Evolutionary conservation across 2,329 filamentous ascomycete genomes (phyloP), one percentile per base, ranked within the genome.

Genomic region (Eurotiales sp.): DNA sequence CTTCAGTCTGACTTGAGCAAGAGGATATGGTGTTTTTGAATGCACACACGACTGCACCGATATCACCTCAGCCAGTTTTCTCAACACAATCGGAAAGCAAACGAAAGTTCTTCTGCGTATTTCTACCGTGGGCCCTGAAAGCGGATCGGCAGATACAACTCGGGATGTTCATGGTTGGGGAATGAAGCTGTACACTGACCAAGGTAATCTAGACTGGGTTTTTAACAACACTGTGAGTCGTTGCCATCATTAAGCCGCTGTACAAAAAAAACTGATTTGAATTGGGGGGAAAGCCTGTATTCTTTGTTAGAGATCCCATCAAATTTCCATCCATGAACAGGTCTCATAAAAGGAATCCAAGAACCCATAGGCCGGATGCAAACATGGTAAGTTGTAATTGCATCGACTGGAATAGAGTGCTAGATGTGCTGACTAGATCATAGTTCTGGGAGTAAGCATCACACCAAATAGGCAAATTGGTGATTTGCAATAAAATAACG

Each of bases 241-340:
- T n/a, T n/a, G n/a, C n/a, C 22, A 36, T 39, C 17, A 2, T 10
- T 21, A 12, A n/a, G n/a, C n/a, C n/a, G n/a, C n/a, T 34, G n/a
- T 10, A 40, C 3, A 39, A 4, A n/a, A 42, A 17, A 11, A 15
- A 10, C 29, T 8, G 19, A 3, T 15, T 25, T 17, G 14, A 15
- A 36, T 8, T 8, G 12, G 36, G 11, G 36, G 12, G 6, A 34
- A n/a, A 67, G 60, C 85, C 85, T 0, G 80, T 87, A 0, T 88
- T 88, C 72, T 88, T 89, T 65, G 63, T 88, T 39, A 65, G 74
- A 5, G 85, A 88, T 56, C 82, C 85, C 0, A 79, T 83, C 55
- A 87, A 88, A 67, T 88, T 87, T 59, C 84, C 85, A 10, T 76
- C 83, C 55, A 80, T 87, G 61, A 87, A 87, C 45, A 82, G 86